Conservation (phyloP, 257 asterid genomes). For the Misopates orontium region DNA sequence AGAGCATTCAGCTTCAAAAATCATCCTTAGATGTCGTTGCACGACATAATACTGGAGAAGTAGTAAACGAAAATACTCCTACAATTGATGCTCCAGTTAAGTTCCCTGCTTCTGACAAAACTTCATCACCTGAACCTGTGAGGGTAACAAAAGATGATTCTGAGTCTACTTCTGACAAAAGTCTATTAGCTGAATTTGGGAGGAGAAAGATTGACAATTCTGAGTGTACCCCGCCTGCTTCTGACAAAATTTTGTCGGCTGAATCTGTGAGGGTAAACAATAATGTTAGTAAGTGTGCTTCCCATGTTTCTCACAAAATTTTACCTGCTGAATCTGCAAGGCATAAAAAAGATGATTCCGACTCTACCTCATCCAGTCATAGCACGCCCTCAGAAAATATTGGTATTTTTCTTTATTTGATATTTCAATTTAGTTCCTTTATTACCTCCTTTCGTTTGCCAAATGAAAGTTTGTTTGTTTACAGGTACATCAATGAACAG, state of each 20-base stretch:
- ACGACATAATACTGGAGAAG: too few species aligned
- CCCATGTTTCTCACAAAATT: slow-evolving; percentile 23
- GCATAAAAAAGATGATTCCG: slow-evolving; percentile 34
- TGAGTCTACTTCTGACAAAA: slow-evolving; percentile 16
- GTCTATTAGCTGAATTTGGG: too few species aligned
- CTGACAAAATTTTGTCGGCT: slow-evolving; percentile 19
- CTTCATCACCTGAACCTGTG: too few species aligned
- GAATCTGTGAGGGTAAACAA: slow-evolving; percentile 35
- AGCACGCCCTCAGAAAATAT: slow-evolving; percentile 28
- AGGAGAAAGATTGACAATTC: too few species aligned
- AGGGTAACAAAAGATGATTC: neutral
- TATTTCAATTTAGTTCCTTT: neutral
- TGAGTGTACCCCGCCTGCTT: too few species aligned
- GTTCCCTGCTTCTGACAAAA: slow-evolving; percentile 25
- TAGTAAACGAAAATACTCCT: slow-evolving; percentile 11
- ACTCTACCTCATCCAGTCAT: slow-evolving; percentile 13
- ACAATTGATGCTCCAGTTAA: slow-evolving; percentile 20
- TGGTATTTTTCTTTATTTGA: slow-evolving; percentile 30
- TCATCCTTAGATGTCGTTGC: too few species aligned
- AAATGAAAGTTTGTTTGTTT: slow-evolving; percentile 4
- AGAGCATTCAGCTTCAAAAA: slow-evolving; percentile 20
- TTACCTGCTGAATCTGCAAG: slow-evolving; percentile 30
- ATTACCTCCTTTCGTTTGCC: neutral
- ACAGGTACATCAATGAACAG: slow-evolving; percentile 19
- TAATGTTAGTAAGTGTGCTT: slow-evolving; percentile 20